Percentiles rank a stretch among this genome's conserved stretches.
Conservation (phyloP, 1,284 basidiomycete species). For the Pseudomicrostroma phylloplanum region DNA sequence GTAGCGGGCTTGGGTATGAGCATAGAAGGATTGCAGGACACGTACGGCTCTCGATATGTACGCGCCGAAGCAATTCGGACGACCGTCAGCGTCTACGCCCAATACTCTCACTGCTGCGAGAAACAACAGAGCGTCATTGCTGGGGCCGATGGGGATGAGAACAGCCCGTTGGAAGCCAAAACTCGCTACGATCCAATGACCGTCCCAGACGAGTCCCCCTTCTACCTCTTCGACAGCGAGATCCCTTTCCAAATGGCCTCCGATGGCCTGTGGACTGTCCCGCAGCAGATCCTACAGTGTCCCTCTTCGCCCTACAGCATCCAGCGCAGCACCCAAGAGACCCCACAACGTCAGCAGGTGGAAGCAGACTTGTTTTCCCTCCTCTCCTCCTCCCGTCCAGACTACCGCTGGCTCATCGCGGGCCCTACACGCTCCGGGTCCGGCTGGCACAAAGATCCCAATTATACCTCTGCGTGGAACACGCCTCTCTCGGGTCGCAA, state of each 20-base stretch:
- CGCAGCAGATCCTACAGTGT: background rate
- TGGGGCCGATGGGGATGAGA: slow-evolving; percentile 19
- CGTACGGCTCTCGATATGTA: slow-evolving; percentile 31
- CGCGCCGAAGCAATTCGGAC: slow-evolving; percentile 41
- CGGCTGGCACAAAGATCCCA: slow-evolving; percentile 51
- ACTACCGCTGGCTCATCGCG: slow-evolving; percentile 45
- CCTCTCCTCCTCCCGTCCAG: slow-evolving; percentile 31
- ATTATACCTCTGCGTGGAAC: slow-evolving; percentile 54
- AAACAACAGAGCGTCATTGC: slow-evolving; percentile 11
- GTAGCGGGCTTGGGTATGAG: slow-evolving; percentile 14
- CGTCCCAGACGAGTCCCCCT: slow-evolving; percentile 44
- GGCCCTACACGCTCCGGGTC: slow-evolving; percentile 38
- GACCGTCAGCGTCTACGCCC: slow-evolving; percentile 26
- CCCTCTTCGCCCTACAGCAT: background rate
- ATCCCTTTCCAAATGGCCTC: slow-evolving; percentile 22
- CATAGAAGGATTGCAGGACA: slow-evolving; percentile 7
- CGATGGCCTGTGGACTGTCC: slow-evolving; percentile 16
- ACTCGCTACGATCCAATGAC: slow-evolving; percentile 26
- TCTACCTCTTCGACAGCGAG: slow-evolving; percentile 42
- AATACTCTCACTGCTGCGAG: slow-evolving; percentile 27
- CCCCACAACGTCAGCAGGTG: background rate
- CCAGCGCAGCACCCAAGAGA: background rate
- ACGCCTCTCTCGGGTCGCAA: slow-evolving; percentile 52
- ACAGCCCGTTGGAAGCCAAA: background rate
- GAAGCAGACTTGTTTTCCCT: slow-evolving; percentile 35